A percentile compares a stretch with the other conserved stretches of the same genome.
Conservation (phyloP, 1,139 yeast genomes). For the Diutina siamensis region DNA sequence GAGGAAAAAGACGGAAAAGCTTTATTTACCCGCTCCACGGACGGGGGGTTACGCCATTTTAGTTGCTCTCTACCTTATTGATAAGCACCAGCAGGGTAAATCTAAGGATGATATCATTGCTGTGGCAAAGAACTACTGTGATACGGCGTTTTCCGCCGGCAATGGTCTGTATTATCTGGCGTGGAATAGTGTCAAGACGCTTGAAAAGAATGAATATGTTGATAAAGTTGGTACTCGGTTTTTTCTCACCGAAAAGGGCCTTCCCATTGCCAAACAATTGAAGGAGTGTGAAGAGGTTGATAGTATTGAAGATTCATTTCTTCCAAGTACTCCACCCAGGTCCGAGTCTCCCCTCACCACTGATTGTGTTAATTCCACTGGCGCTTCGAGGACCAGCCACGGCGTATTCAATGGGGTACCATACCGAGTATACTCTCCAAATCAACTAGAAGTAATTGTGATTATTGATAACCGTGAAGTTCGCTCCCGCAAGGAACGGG, state of each 20-base stretch:
- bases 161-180: constrained; percentile 62
- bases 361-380: no score
- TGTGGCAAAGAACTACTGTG: constrained; percentile 51
- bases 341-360: constrained; percentile 6
- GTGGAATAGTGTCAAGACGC: constrained; percentile 62
- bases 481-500: constrained; percentile 46
- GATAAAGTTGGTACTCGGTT: constrained; percentile 44
- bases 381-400: no score
- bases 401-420: constrained; percentile 12
- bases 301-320: constrained; percentile 14
- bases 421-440: constrained; percentile 28
- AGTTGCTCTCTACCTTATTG: constrained; percentile 47
- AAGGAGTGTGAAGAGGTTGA: constrained; percentile 31
- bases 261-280: constrained; percentile 47
- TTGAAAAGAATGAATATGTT: constrained; percentile 54
- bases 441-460: constrained; percentile 46
- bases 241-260: constrained; percentile 64
- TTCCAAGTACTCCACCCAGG: background rate
- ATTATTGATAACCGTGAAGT: constrained; percentile 79
- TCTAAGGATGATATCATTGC: constrained; percentile 48
- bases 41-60: constrained; percentile 86
- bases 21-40: constrained; percentile 63
- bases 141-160: constrained; percentile 53
- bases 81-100: constrained; percentile 36
- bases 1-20: constrained; percentile 11